Evolutionary conservation across 768 basidiomycete species (phyloP).

Genomic region (Mycena rosella): DNA sequence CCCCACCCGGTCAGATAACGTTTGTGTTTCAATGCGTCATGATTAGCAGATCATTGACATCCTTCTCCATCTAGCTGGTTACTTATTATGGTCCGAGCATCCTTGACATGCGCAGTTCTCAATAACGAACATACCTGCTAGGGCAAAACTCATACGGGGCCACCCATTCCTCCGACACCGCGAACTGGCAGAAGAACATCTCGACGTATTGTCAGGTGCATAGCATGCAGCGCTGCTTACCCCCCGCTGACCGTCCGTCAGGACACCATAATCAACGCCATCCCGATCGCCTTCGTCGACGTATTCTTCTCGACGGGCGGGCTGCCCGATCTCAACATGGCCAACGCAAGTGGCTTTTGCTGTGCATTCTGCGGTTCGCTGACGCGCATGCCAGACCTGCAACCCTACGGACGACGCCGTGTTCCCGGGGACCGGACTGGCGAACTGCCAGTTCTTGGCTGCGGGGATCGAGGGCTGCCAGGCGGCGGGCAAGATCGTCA

Average conservation of each 20-base stretch:
- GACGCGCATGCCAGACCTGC: conserved; percentile 64
- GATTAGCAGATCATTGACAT: neutral
- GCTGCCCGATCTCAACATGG: conserved; percentile 34
- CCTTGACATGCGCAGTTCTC: neutral
- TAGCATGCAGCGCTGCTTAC: too few species aligned
- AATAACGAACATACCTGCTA: conserved; percentile 18
- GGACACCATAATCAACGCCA: conserved; percentile 29
- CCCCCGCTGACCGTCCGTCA: neutral
- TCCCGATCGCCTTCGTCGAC: conserved; percentile 31
- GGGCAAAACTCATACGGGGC: conserved; percentile 75
- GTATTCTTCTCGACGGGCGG: conserved; percentile 23
- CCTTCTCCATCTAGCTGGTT: conserved; percentile 34
- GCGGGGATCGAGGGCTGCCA: conserved; percentile 76
- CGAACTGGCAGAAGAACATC: conserved; percentile 65
- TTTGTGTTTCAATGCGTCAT: conserved; percentile 1
- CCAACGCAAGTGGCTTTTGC: conserved; percentile 25
- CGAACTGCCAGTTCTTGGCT: conserved; percentile 72
- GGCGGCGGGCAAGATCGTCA: conserved; percentile 67
- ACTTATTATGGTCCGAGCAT: conserved; percentile 31
- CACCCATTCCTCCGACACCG: conserved; percentile 53
- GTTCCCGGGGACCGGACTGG: conserved; percentile 74
- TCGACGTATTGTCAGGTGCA: conserved; percentile 65
- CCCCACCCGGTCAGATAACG: conserved; percentile 32
- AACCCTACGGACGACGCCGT: conserved; percentile 54
- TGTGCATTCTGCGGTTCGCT: too few species aligned